Evolutionary conservation across 495 filamentous ascomycete genomes (phyloP).

Genomic region (Glonium stellatum): DNA sequence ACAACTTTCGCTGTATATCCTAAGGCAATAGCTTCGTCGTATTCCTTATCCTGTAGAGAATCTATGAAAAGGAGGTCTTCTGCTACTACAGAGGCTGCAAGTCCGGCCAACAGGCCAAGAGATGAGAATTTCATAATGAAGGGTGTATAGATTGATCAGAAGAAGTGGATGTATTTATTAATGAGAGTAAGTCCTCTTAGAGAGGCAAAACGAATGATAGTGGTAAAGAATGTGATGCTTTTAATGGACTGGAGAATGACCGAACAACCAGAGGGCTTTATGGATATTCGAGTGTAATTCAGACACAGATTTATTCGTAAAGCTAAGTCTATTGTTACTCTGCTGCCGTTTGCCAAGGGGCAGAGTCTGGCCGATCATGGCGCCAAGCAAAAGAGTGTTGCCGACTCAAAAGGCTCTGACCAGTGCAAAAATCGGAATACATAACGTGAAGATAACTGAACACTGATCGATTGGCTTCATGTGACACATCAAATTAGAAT

Average conservation of each 20-base stretch:
- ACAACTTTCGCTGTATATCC: constrained; percentile 34
- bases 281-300: neutral
- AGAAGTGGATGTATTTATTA: neutral
- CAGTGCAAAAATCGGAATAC: neutral
- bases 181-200: neutral
- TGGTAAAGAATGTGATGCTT: neutral
- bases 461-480: neutral
- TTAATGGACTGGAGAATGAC: neutral
- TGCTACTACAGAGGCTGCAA: constrained; percentile 13
- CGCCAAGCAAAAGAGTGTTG: neutral
- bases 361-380: neutral
- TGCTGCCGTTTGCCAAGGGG: neutral
- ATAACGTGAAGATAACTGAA: neutral
- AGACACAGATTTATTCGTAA: neutral
- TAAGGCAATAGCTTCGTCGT: constrained; percentile 29
- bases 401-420: neutral
- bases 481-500: neutral
- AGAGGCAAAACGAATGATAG: neutral
- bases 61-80: constrained; percentile 37
- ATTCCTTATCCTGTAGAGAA: constrained; percentile 27
- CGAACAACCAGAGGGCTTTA: neutral
- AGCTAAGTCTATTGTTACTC: neutral
- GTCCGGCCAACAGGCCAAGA: constrained; percentile 12
- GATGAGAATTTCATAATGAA: constrained; percentile 22
- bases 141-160: neutral